A percentile compares a stretch with the other conserved stretches of the same genome.
phyloP scores from a whole-genome alignment of 164 flowering plant species.

The Amborella trichopoda region DNA sequence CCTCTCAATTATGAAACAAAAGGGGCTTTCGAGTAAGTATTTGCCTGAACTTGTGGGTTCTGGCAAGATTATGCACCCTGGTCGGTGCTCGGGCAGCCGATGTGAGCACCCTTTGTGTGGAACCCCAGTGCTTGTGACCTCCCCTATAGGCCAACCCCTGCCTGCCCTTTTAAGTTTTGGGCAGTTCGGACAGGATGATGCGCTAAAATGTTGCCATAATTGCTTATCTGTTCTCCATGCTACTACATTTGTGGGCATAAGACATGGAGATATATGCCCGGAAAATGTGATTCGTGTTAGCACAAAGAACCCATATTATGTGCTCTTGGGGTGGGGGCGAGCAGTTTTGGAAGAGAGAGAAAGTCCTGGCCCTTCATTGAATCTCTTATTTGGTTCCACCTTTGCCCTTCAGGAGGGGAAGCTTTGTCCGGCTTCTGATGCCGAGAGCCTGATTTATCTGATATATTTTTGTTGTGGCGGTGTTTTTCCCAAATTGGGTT shows the following conservation, averaged over 20 bases:
- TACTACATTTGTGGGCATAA: slow-evolving; percentile 51
- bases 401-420: slow-evolving; percentile 86
- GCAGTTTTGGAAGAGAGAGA: slow-evolving; percentile 69
- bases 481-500: slow-evolving; percentile 50
- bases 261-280: slow-evolving; percentile 81
- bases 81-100: slow-evolving; percentile 45
- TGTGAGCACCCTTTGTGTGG: slow-evolving; percentile 96
- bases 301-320: slow-evolving; percentile 33
- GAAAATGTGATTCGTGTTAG: slow-evolving; percentile 58
- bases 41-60: slow-evolving; percentile 69
- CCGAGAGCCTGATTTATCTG: slow-evolving; percentile 79
- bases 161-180: slow-evolving; percentile 36
- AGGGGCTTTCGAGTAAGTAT: slow-evolving; percentile 63
- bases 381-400: slow-evolving; percentile 75
- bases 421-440: slow-evolving; percentile 88
- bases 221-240: slow-evolving; percentile 62
- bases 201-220: slow-evolving; percentile 68
- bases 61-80: slow-evolving; percentile 73
- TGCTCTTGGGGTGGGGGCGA: slow-evolving; percentile 87
- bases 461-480: slow-evolving; percentile 62
- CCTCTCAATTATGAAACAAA: slow-evolving; percentile 61
- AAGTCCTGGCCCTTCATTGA: slow-evolving; percentile 79
- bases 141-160: slow-evolving; percentile 65
- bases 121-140: slow-evolving; percentile 69
- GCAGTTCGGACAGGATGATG: slow-evolving; percentile 49